Conservation (phyloP, 2,329 filamentous ascomycete species). For the Fusarium graminum region DNA sequence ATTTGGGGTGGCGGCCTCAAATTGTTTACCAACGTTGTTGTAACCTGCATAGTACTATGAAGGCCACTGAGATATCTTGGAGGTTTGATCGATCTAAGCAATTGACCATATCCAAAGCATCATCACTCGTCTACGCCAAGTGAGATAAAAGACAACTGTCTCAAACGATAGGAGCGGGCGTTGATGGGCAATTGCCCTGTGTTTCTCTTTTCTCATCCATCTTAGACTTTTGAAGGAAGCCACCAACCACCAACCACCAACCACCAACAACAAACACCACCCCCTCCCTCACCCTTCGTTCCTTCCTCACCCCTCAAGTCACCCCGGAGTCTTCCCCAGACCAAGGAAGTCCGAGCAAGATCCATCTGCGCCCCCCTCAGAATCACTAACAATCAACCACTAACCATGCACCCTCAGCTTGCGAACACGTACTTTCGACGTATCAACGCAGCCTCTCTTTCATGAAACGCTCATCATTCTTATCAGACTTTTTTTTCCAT, state of each 20-base stretch:
- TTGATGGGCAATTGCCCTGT: slow-evolving; percentile 3
- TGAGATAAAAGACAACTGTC: slow-evolving; percentile 1
- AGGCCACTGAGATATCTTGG: neutral
- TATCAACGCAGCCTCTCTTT: slow-evolving; percentile 14
- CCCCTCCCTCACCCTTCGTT: slow-evolving; percentile 8
- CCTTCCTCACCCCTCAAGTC: neutral
- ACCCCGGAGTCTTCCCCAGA: slow-evolving; percentile 34
- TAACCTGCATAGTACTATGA: neutral
- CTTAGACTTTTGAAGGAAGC: slow-evolving; percentile 18
- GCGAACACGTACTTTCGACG: slow-evolving; percentile 8
- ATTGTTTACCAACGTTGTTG: neutral
- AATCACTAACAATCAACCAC: slow-evolving; percentile 22
- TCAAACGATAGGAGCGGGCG: slow-evolving; percentile 13
- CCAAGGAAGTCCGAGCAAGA: slow-evolving; percentile 21
- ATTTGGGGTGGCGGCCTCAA: neutral
- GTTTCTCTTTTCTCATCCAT: neutral
- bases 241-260: slow-evolving; percentile 15
- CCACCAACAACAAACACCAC: slow-evolving; percentile 20
- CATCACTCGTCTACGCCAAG: neutral
- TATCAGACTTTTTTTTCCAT: slow-evolving; percentile 18
- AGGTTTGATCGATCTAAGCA: neutral
- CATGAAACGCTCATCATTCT: slow-evolving; percentile 31
- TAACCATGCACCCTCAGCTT: slow-evolving; percentile 32
- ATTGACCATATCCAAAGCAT: neutral
- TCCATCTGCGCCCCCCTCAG: slow-evolving; percentile 28